Percentiles rank a stretch among this genome's conserved stretches.
Conservation (phyloP, 2,329 filamentous ascomycete genomes). For the Colletotrichum acutatum region DNA sequence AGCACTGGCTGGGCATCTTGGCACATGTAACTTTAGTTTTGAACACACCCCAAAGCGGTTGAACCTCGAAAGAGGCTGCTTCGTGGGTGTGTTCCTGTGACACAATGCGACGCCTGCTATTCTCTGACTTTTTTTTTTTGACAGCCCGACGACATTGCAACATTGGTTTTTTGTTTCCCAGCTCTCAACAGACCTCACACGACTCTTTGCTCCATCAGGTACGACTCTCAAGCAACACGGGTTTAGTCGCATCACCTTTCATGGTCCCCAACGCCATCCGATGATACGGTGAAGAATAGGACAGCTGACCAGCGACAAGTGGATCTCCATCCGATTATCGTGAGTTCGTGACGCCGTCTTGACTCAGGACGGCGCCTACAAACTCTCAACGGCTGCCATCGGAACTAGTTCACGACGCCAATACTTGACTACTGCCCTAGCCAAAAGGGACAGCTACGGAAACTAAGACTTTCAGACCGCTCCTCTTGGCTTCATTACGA, state of each 20-base stretch:
- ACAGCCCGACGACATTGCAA: background rate
- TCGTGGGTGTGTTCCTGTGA: background rate
- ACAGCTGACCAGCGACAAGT: constrained; percentile 15
- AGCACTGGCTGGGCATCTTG: background rate
- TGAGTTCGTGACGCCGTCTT: constrained; percentile 18
- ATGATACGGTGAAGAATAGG: constrained; percentile 8
- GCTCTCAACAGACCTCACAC: background rate
- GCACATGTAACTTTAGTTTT: background rate
- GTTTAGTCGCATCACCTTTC: background rate
- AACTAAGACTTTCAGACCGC: constrained; percentile 2
- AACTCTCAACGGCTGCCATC: constrained; percentile 12
- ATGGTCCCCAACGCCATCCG: background rate
- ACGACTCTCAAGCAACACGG: background rate
- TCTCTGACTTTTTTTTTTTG: background rate
- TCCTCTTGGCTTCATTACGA: background rate
- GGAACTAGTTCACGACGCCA: background rate
- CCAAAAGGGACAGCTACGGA: background rate
- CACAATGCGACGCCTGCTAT: background rate
- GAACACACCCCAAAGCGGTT: constrained; percentile 2
- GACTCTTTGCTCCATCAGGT: background rate
- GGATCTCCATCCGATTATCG: constrained; percentile 4
- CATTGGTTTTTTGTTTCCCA: background rate
- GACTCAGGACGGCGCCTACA: constrained; percentile 17
- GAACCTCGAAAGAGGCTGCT: background rate
- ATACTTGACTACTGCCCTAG: background rate